Base-by-base conservation (phyloP, 2,329 filamentous ascomycete species). In the Endocalyx cinctus region DNA sequence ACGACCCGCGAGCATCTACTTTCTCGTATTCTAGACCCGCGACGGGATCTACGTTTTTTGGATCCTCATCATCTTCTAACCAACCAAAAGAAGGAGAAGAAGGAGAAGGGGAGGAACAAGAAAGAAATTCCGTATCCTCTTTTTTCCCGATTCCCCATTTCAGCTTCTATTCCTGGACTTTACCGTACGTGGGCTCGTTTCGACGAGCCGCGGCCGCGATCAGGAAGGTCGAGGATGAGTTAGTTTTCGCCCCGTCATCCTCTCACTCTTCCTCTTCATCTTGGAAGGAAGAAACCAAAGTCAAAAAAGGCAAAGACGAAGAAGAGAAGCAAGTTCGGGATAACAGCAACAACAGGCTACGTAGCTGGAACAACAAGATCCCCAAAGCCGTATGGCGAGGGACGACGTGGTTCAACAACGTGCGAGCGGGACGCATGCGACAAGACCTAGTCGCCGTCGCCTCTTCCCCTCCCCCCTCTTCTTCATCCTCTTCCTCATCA, bases 101-200 rank as follows among this genome's bases (percentile, higher is more conserved):
- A 42, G 11, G 29, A 46, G 33, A 36, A 6, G 6, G 13, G 12
- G 10, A 14, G 5, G 18, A 10, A 17, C 3, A 14, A n/a, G 12
- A 10, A n/a, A 20, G 18, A 5, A 31, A 17, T 17, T 17, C 15
- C 8, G 23, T 17, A 17, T 15, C 13, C 12, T 23, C 18, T 13
- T 59, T 58, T 37, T 75, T 72, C 54, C 51, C 71, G 5, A 69
- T 76, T 57, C 72, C 72, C 36, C 74, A 71, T 58, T 79, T 72
- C 60, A 63, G 62, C 47, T 72, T 67, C 57, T 77, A 67, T 67
- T 63, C 67, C 5, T 76, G 72, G 72, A 58, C 66, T 15, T 59
- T 71, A 28, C 66, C 64, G 33, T 69, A 69, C 58, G 70, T 68
- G 50, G 62, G 60, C 5, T 66, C 66, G 6, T 47, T 72, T 11